Percentiles rank a stretch among this genome's conserved stretches.
Conservation (phyloP, 345 rosid species). For the Eucalyptus urophylla region DNA sequence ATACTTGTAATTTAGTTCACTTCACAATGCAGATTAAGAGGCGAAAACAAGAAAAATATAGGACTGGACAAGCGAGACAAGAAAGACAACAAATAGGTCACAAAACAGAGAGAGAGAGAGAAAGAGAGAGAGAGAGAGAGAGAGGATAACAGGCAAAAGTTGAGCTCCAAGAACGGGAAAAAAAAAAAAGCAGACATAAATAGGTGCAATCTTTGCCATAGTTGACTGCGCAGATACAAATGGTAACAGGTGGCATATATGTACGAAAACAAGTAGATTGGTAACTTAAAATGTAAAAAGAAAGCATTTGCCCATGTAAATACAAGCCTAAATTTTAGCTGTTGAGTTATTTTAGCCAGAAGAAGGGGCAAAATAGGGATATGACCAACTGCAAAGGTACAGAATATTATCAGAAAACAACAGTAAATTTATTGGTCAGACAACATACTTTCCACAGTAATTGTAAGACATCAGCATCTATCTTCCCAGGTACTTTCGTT, state of each 20-base stretch:
- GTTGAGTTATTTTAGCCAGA: background rate
- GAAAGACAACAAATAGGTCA: background rate
- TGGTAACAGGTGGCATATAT: background rate
- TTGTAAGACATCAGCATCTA: constrained; percentile 96
- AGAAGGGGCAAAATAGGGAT: background rate
- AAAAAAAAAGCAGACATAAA: background rate
- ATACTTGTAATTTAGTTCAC: background rate
- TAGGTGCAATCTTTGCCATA: background rate
- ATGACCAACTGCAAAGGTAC: background rate
- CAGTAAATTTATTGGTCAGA: background rate
- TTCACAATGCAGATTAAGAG: background rate
- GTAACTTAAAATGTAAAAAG: background rate
- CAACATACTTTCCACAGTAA: constrained; percentile 83
- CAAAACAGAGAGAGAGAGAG: background rate
- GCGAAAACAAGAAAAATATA: background rate
- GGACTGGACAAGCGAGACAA: background rate
- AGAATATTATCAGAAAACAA: background rate
- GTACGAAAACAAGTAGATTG: background rate
- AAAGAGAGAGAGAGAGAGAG: background rate
- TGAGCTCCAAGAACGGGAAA: background rate
- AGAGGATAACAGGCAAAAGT: background rate
- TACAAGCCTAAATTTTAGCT: background rate
- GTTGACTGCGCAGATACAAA: background rate
- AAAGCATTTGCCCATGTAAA: background rate
- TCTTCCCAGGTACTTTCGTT: constrained; percentile 99